Conservation (phyloP, 441 rosid genomes). For the Rhodomyrtus psidioides region DNA sequence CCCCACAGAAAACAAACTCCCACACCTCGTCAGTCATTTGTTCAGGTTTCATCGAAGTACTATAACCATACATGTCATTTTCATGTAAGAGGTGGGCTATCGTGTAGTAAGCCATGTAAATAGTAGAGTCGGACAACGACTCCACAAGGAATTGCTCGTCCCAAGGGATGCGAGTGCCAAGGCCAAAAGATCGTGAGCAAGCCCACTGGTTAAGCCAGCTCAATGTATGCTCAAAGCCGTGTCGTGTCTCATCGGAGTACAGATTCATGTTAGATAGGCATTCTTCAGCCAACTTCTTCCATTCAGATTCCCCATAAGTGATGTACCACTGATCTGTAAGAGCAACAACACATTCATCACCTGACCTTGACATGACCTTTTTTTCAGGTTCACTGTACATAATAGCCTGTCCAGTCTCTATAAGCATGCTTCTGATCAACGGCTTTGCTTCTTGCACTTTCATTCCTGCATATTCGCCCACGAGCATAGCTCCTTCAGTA, state of each 20-base stretch:
- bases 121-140: slow-evolving; percentile 87
- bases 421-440: slow-evolving; percentile 51
- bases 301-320: slow-evolving; percentile 80
- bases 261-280: slow-evolving; percentile 77
- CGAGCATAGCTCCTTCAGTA: slow-evolving; percentile 72
- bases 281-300: slow-evolving; percentile 71
- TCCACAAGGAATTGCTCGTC: slow-evolving; percentile 85
- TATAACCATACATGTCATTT: slow-evolving; percentile 70
- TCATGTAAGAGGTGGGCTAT: slow-evolving; percentile 73
- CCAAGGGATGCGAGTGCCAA: slow-evolving; percentile 95
- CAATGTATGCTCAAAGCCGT: slow-evolving; percentile 84
- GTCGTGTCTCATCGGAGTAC: slow-evolving; percentile 73
- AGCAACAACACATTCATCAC: slow-evolving; percentile 98
- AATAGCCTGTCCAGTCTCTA: slow-evolving; percentile 69
- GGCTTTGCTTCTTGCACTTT: slow-evolving; percentile 83
- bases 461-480: slow-evolving; percentile 67
- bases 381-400: slow-evolving; percentile 94
- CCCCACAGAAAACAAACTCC: slow-evolving; percentile 79
- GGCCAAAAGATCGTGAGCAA: slow-evolving; percentile 93
- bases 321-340: slow-evolving; percentile 97
- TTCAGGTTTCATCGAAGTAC: slow-evolving; percentile 39
- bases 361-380: slow-evolving; percentile 87
- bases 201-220: slow-evolving; percentile 99
- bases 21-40: slow-evolving; percentile 92
- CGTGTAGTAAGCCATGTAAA: slow-evolving; percentile 94